Base-by-base conservation (phyloP, 768 basidiomycete genomes). In the Boletus rubroflammeus region DNA sequence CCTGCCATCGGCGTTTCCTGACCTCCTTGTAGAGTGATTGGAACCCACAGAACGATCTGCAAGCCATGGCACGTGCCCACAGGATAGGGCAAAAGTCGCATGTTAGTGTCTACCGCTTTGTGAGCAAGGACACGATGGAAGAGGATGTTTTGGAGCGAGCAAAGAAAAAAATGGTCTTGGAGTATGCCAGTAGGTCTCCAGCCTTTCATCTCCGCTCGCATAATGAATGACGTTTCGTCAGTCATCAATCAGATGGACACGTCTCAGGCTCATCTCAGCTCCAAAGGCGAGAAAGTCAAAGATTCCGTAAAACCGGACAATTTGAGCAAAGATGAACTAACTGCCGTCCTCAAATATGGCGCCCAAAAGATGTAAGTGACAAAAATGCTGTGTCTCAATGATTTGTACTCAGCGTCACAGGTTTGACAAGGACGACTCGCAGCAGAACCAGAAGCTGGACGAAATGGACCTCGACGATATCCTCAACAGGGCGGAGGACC, bases 231-330 rank as follows among this genome's bases (percentile, higher is more conserved):
- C 15, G 28, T 50, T 46, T 50, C 39, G 50, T n/a, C 69, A 97
- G 94, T 99, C 76, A 98, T 99, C 78, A 97, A 98, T 73, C 96
- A 98, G 75, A 97, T 98, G 90, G 97, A 99, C 74, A 99, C 97
- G 23, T 94, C 95, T 39, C 97, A 98, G 60, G 91, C 92, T 40
- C 92, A 98, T 73, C 84, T 99, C 50, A 87, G 92, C 67, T 87
- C 89, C 53, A 93, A 93, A 65, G 79, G 81, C 19, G 72, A 79
- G 29, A 78, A 79, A 62, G 62, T 72, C 53, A 90, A 87, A 66
- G 89, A 90, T 47, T 71, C 81, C 21, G 72, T 78, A 56, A 93
- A 92, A 68, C 82, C 90, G 3, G 88, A 88, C 61, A 88, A 89
- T 72, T 75, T 93, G 58, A 94, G 90, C 73, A 97, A 95, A 74